Base-by-base conservation (phyloP, 768 basidiomycete genomes). In the Cystofilobasidium ferigula region DNA sequence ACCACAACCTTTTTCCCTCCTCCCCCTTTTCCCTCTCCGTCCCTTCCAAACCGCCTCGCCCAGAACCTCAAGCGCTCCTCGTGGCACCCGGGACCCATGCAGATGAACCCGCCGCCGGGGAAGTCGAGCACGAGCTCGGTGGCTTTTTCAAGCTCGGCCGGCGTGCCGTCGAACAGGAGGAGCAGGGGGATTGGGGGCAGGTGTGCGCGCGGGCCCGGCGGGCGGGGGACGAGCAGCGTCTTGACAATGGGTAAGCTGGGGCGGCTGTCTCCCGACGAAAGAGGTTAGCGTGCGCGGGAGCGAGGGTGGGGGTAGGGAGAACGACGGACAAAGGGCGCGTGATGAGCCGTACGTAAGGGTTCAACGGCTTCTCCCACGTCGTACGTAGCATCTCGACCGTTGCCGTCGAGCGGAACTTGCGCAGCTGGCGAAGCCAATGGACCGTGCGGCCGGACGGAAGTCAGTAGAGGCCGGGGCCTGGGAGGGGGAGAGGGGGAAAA, bases 281-380 rank as follows among this genome's bases (percentile, higher is more conserved):
- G n/a, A 82, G 72, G 58, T 75, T 68, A n/a, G 60, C 83, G 79
- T 67, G 88, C 79, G 26, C 81, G 78, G 35, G 97, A 75, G 45
- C 70, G 75, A 9, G 90, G 89, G 12, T 83, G 76, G 77, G 16
- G 82, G 72, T 51, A 74, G 69, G 20, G 78, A 84, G 48, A 87
- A 70, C 86, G 74, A 35, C 87, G 86, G 70, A 95, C 79, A 89
- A 90, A 64, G 57, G 43, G 10, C 43, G 30, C 24, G 48, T 62
- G 30, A 32, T 45, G 67, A 61, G 45, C 73, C 83, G 69, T 72
- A 89, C 90, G 78, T 89, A 88, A 68, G 93, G 95, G 77, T 98
- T 94, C 1, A 82, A 81, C 0, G 90, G 89, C 80, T 99, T 99
- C 77, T 94, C 93, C 95, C 95, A 99, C 28, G 91, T 97, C 22